phyloP scores from a whole-genome alignment of 306 rosid genomes.

The Dalbergia cochinchinensis region DNA sequence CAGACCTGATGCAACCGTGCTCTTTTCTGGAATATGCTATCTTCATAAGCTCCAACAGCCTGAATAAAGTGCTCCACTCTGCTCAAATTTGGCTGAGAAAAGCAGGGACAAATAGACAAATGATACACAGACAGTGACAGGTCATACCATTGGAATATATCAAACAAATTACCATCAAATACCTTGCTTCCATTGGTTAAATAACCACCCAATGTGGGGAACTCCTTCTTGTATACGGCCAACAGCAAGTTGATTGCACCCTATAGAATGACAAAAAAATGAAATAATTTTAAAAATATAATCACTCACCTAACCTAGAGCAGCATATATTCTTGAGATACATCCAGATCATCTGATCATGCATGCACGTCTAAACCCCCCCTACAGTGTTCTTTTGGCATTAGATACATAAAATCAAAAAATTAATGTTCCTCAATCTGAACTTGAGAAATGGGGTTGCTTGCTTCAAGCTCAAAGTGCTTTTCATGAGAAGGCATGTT shows the following conservation, averaged over 20 bases:
- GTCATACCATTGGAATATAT: slow-evolving; percentile 6
- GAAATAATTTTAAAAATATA: slow-evolving; percentile 8
- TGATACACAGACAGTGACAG: slow-evolving; percentile 21
- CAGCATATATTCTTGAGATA: neutral
- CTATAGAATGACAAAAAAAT: slow-evolving; percentile 51
- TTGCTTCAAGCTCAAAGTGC: slow-evolving; percentile 13
- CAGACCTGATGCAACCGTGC: slow-evolving; percentile 86
- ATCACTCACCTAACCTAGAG: slow-evolving; percentile 24
- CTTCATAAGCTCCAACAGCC: slow-evolving; percentile 93
- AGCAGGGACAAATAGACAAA: neutral
- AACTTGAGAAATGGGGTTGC: no score
- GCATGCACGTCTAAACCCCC: neutral
- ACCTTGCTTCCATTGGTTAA: slow-evolving; percentile 92
- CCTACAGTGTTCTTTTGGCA: neutral
- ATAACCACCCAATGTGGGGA: slow-evolving; percentile 80
- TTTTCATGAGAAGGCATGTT: neutral
- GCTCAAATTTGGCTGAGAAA: slow-evolving; percentile 76
- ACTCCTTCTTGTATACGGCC: slow-evolving; percentile 93
- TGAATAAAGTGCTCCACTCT: slow-evolving; percentile 91
- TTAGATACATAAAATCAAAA: neutral
- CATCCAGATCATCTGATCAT: neutral
- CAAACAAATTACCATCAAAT: slow-evolving; percentile 30
- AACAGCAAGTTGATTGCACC: slow-evolving; percentile 95
- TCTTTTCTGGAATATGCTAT: slow-evolving; percentile 91
- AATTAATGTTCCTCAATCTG: neutral